Conservation (phyloP, 495 filamentous ascomycete species). For the Aspergillus campestris region DNA sequence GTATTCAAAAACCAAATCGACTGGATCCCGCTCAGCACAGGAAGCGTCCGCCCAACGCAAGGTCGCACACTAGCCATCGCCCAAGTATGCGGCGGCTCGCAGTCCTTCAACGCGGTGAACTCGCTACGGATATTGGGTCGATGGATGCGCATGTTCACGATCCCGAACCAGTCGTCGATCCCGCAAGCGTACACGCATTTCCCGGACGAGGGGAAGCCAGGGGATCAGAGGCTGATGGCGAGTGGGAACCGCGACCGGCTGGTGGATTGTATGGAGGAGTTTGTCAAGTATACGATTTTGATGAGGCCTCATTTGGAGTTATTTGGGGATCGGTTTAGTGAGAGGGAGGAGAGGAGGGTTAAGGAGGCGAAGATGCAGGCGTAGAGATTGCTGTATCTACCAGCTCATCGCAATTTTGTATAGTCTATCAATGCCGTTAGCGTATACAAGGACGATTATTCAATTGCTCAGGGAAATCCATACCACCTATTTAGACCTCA, state of each 20-base stretch:
- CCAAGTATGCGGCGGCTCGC: conserved; percentile 58
- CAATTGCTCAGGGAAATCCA: no score
- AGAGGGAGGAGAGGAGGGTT: conserved; percentile 30
- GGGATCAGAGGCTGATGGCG: conserved; percentile 45
- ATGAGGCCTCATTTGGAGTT: conserved; percentile 54
- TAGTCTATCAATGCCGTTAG: no score
- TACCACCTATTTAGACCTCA: no score
- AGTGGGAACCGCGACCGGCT: conserved; percentile 57
- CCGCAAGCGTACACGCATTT: conserved; percentile 61
- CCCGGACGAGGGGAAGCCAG: conserved; percentile 43
- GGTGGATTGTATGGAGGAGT: conserved; percentile 73
- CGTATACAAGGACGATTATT: no score
- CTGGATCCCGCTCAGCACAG: conserved; percentile 59
- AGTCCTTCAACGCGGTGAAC: conserved; percentile 72
- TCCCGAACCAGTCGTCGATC: conserved; percentile 61
- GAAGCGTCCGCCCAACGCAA: conserved; percentile 60
- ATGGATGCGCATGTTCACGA: conserved; percentile 74
- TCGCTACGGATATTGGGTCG: conserved; percentile 58
- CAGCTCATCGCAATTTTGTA: no score
- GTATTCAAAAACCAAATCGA: conserved; percentile 74
- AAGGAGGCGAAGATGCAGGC: conserved; percentile 4
- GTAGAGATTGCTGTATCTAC: no score
- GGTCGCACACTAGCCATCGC: conserved; percentile 58
- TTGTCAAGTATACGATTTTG: conserved; percentile 64
- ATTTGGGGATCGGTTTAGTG: conserved; percentile 60